phyloP scores from a whole-genome alignment of 257 asterid genomes.

The Misopates orontium region DNA sequence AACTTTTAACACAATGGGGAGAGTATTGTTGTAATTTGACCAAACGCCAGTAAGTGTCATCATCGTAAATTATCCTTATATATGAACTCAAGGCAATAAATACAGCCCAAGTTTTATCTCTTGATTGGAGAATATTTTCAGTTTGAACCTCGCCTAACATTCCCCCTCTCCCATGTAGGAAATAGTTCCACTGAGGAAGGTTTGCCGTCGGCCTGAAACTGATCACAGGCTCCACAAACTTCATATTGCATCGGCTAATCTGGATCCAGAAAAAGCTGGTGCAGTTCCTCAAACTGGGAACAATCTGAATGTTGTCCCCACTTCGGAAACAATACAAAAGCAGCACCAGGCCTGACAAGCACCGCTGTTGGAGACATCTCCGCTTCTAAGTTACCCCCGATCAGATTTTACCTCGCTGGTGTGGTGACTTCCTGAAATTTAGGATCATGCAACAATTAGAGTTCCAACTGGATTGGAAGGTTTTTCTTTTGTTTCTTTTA shows the following conservation, averaged over 20 bases:
- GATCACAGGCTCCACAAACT: slow-evolving; percentile 60
- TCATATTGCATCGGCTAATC: slow-evolving; percentile 32
- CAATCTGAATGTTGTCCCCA: slow-evolving; percentile 1
- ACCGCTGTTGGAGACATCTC: too few relatives aligned
- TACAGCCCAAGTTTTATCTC: background rate
- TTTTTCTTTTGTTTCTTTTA: too few relatives aligned
- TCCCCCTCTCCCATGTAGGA: slow-evolving; percentile 36
- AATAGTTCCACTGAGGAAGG: slow-evolving; percentile 58
- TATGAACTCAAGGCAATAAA: background rate
- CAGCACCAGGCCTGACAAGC: too few relatives aligned
- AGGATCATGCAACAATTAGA: too few relatives aligned
- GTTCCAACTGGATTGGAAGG: too few relatives aligned
- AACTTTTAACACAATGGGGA: background rate
- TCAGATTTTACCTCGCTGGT: too few relatives aligned
- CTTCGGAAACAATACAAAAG: too few relatives aligned
- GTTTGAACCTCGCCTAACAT: background rate
- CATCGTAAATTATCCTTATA: background rate
- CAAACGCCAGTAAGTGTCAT: too few relatives aligned
- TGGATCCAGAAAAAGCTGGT: slow-evolving; percentile 36
- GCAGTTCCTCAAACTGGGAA: slow-evolving; percentile 34
- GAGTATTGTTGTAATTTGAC: background rate
- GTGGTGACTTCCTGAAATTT: too few relatives aligned
- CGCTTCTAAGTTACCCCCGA: too few relatives aligned
- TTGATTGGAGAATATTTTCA: background rate
- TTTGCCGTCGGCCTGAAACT: slow-evolving; percentile 67